Conservation (phyloP, 768 basidiomycete genomes). For the Tricholoma saponaceum region DNA sequence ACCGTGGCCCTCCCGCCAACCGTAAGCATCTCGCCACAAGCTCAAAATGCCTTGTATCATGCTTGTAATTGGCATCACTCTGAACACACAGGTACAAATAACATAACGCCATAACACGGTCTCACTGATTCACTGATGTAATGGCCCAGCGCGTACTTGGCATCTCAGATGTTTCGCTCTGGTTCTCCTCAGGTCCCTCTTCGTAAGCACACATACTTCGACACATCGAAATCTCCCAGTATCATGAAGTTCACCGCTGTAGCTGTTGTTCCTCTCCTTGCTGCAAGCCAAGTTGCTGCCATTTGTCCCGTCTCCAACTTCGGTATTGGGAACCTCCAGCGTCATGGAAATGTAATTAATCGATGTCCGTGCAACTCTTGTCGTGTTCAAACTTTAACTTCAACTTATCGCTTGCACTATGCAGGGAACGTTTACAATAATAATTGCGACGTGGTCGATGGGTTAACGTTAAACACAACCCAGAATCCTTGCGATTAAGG, state of each 20-base stretch:
- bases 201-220: not conserved
- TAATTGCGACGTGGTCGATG: conserved; percentile 23
- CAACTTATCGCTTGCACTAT: not conserved
- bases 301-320: no score
- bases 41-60: no score
- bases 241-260: conserved; percentile 5
- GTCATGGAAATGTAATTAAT: conserved; percentile 2
- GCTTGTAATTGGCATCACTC: no score
- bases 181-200: no score
- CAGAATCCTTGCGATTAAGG: conserved; percentile 25
- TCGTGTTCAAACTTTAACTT: not conserved
- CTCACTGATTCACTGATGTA: no score
- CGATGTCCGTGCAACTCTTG: conserved; percentile 8
- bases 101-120: no score
- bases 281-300: conserved; percentile 2
- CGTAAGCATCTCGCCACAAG: no score
- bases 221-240: not conserved
- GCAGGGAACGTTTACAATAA: conserved; percentile 26
- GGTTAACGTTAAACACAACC: conserved; percentile 23
- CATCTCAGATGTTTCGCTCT: no score
- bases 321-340: no score
- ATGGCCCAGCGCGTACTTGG: no score
- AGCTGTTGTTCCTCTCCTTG: conserved; percentile 3
- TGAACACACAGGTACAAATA: no score
- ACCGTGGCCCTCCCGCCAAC: no score